Evolutionary conservation across 2,329 filamentous ascomycete species (phyloP).

Genomic region (Penicillium sp.): DNA sequence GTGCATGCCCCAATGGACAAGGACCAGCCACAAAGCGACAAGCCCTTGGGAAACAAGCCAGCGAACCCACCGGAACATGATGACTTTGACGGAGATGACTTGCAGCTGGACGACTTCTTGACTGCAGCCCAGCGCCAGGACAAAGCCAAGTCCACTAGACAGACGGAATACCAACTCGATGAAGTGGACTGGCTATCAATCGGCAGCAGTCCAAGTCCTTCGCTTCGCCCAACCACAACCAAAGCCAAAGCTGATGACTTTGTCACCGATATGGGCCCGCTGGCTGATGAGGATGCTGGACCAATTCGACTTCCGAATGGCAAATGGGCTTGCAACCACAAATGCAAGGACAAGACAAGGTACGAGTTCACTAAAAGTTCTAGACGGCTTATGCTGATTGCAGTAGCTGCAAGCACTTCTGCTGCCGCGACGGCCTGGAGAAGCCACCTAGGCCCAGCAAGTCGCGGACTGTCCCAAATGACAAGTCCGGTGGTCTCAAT

Average conservation of each 20-base stretch:
- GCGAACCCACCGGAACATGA: constrained; percentile 34
- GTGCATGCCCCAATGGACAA: neutral
- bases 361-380: constrained; percentile 13
- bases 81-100: constrained; percentile 49
- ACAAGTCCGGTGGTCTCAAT: constrained; percentile 24
- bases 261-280: constrained; percentile 7
- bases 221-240: neutral
- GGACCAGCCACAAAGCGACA: constrained; percentile 1
- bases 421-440: constrained; percentile 66
- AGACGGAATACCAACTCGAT: constrained; percentile 2
- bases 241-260: constrained; percentile 4
- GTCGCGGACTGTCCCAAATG: constrained; percentile 15
- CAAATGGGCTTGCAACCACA: constrained; percentile 68
- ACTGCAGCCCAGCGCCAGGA: constrained; percentile 21
- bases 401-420: constrained; percentile 62
- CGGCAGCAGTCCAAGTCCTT: constrained; percentile 9
- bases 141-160: neutral
- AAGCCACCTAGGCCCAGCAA: constrained; percentile 51
- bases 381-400: constrained; percentile 25
- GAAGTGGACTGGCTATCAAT: constrained; percentile 23
- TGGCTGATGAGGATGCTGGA: constrained; percentile 25
- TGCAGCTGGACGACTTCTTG: constrained; percentile 52
- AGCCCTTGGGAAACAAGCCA: neutral
- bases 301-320: constrained; percentile 60
- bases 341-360: constrained; percentile 56